Evolutionary conservation across 1,284 basidiomycete species (phyloP).

Genomic region (Erythrobasidium hasegawianum): DNA sequence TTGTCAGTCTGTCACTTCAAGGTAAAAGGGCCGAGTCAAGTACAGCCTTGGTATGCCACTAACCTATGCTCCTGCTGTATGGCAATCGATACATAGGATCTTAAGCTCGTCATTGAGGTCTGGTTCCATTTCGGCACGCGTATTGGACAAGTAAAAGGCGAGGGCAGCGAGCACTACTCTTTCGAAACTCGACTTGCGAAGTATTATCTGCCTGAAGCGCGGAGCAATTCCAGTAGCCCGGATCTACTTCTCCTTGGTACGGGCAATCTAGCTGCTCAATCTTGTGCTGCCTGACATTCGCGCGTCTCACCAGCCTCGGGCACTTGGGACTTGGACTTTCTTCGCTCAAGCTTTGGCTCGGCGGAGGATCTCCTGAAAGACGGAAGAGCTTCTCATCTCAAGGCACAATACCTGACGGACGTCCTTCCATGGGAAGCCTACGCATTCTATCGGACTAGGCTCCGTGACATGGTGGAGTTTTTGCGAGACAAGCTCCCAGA

Average conservation of each 20-base stretch:
- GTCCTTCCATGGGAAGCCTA: constrained; percentile 6
- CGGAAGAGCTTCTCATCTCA: neutral
- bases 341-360: neutral
- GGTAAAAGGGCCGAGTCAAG: neutral
- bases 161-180: neutral
- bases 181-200: neutral
- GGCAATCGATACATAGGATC: neutral
- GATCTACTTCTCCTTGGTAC: constrained; percentile 1
- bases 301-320: neutral
- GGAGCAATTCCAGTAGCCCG: neutral
- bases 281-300: neutral
- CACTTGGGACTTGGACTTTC: neutral
- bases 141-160: neutral
- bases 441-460: constrained; percentile 2
- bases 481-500: neutral
- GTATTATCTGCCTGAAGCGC: neutral
- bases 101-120: neutral
- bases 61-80: neutral
- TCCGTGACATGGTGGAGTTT: neutral
- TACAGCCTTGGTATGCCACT: neutral
- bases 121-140: constrained; percentile 1
- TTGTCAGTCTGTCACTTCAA: neutral
- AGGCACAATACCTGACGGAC: neutral
- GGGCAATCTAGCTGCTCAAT: neutral
- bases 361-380: neutral